Evolutionary conservation across 202 grass and related monocot species (phyloP), one percentile per base, ranked within the genome.

Genomic region (Schoenoplectus tabernaemontani): DNA sequence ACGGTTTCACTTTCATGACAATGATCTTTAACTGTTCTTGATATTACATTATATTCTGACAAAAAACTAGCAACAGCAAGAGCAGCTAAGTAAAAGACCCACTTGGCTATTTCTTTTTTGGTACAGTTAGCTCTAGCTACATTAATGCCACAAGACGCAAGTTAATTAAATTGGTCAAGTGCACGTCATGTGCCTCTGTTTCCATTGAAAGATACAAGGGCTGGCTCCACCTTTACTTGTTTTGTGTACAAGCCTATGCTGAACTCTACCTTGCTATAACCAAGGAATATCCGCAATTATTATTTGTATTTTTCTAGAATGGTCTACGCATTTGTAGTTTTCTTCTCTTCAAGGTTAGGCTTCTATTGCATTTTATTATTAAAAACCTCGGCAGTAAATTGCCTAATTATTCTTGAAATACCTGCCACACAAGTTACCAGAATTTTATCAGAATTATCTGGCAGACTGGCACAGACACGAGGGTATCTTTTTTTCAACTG

Each of bases 191-290:
- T 61, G 56, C 33, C 11, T 78, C 22, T 78, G 34, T 44, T 9
- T 44, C 76, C 33, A 42, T 44, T 42, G 17, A 2, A 78, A n/a
- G 36, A 78, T 78, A 43, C 76, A 78, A 59, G n/a, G 38, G 51
- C 4, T 53, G 44, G 76, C 76, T 43, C 32, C 23, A 48, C 77
- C 58, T 80, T 80, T 80, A 58, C 77, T 80, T 80, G 36, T 32
- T 80, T 32, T 64, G 34, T 46, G 34, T 47, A 20, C 50, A 65
- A 50, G 70, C 64, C 64, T 68, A 41, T 12, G 64, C 38, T 68
- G 64, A 24, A 68, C 4, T 43, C 34, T 66, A 66, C 34, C 34
- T 66, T 66, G 63, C 64, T 68, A 68, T 30, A 28, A 28, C 10
- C 9, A 30, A 30, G 23, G 23, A 60, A 58, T 58, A 8, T 60